Evolutionary conservation across 2,329 filamentous ascomycete species (phyloP).

Genomic region (Cordyceps fumosorosea): DNA sequence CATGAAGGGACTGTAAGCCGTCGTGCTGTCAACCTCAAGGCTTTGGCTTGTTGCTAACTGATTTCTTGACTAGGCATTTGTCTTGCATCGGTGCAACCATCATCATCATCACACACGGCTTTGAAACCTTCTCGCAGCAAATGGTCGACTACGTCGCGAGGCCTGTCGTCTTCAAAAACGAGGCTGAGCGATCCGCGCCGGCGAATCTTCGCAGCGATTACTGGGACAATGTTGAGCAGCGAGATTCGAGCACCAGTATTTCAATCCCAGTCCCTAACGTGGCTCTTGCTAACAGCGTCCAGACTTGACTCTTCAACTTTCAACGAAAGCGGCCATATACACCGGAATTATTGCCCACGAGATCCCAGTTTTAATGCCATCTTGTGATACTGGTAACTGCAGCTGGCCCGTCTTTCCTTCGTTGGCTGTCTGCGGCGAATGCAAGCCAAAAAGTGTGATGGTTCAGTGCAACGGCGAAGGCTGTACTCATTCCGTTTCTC

Average conservation of each 20-base stretch:
- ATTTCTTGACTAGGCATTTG: constrained; percentile 23
- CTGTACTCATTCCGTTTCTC: constrained; percentile 26
- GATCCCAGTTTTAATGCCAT: constrained; percentile 20
- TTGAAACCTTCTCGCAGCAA: constrained; percentile 34
- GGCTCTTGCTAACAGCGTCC: neutral
- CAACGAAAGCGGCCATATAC: constrained; percentile 33
- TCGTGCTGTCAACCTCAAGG: neutral
- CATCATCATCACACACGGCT: constrained; percentile 29
- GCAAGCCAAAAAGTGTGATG: constrained; percentile 16
- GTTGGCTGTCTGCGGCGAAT: constrained; percentile 30
- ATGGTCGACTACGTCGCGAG: constrained; percentile 28
- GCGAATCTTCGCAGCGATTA: constrained; percentile 28
- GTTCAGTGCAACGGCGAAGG: constrained; percentile 18
- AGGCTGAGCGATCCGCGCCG: constrained; percentile 17
- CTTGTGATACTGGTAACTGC: constrained; percentile 29
- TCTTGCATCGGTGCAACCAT: constrained; percentile 33
- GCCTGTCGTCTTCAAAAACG: constrained; percentile 19
- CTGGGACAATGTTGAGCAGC: constrained; percentile 26
- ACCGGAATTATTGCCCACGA: constrained; percentile 29
- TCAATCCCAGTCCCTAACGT: neutral
- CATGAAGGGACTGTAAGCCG: constrained; percentile 27
- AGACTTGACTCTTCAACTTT: constrained; percentile 23
- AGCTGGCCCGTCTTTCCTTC: constrained; percentile 31
- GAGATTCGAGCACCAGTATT: constrained; percentile 16
- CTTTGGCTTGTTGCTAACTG: constrained; percentile 1